Evolutionary conservation across 805 yeast species (phyloP).

Genomic region (Dipodascus albidus): DNA sequence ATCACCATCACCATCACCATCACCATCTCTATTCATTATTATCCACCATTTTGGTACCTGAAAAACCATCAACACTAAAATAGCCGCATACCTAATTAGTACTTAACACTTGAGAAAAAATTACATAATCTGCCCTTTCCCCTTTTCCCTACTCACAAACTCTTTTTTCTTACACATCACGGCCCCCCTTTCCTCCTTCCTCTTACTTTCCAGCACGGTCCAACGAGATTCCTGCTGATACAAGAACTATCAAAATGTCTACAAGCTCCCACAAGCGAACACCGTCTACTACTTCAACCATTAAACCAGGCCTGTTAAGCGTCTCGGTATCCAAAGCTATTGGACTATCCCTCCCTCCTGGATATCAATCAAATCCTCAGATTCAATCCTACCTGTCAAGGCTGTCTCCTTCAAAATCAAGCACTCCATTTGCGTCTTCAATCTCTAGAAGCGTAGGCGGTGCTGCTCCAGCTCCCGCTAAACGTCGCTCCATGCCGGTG

Average conservation of each 20-base stretch:
- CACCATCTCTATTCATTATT: too few species aligned
- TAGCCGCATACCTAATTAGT: too few species aligned
- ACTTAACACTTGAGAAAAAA: not conserved
- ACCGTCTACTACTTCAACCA: slow-evolving; percentile 13
- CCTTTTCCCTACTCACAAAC: not conserved
- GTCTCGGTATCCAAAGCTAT: slow-evolving; percentile 66
- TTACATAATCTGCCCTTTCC: not conserved
- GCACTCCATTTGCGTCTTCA: slow-evolving; percentile 25
- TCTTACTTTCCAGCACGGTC: not conserved
- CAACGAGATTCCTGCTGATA: too few species aligned
- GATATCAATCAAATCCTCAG: slow-evolving; percentile 19
- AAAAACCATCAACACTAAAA: not conserved
- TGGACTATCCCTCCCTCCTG: slow-evolving; percentile 56
- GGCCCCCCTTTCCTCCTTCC: not conserved
- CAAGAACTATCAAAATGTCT: too few species aligned
- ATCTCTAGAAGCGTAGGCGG: not conserved
- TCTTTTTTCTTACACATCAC: not conserved
- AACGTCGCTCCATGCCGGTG: slow-evolving; percentile 32
- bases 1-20: too few species aligned
- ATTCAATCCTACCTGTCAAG: slow-evolving; percentile 32
- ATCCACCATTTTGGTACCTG: too few species aligned
- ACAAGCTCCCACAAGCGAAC: not conserved
- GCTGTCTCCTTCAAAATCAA: not conserved
- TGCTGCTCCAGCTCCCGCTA: not conserved
- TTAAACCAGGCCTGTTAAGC: slow-evolving; percentile 61